A percentile compares a stretch with the other conserved stretches of the same genome.
These are phyloP conservation scores for Ochetophila trinervis DNA, from an alignment of 306 rosid genomes.

Conservation along the genomic window DNA sequence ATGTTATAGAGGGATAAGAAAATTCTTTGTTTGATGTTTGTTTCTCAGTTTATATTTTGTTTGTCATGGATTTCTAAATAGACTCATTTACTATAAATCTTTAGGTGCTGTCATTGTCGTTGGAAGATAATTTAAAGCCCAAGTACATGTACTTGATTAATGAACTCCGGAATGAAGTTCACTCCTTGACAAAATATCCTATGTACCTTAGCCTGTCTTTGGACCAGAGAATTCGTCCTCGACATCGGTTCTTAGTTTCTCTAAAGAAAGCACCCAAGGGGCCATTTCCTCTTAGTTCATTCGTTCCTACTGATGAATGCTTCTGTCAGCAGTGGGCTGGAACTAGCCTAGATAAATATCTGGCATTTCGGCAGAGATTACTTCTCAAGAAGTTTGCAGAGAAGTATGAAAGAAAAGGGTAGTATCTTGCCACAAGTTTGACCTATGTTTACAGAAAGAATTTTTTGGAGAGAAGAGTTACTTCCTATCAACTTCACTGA, in stretches of 20 bases:
- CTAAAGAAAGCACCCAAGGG: slow-evolving; percentile 97
- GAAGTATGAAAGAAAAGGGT: slow-evolving; percentile 64
- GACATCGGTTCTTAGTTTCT: slow-evolving; percentile 83
- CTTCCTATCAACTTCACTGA: slow-evolving; percentile 18
- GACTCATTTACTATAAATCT: slow-evolving; percentile 8
- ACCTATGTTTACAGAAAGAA: slow-evolving; percentile 18
- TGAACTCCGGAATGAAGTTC: slow-evolving; percentile 85
- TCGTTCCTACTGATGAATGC: slow-evolving; percentile 86
- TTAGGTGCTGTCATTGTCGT: slow-evolving; percentile 87
- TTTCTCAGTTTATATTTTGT: neutral
- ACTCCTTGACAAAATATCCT: slow-evolving; percentile 90
- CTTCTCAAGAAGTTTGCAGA: slow-evolving; percentile 68
- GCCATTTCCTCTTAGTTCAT: slow-evolving; percentile 86
- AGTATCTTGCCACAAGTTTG: slow-evolving; percentile 23
- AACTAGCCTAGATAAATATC: slow-evolving; percentile 80
- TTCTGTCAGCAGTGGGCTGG: slow-evolving; percentile 96
- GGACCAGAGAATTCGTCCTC: slow-evolving; percentile 98
- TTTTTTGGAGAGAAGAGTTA: slow-evolving; percentile 24
- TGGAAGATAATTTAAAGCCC: slow-evolving; percentile 93
- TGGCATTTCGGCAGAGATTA: slow-evolving; percentile 76
- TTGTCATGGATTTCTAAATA: slow-evolving; percentile 6
- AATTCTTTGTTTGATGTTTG: neutral
- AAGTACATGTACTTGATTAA: slow-evolving; percentile 89
- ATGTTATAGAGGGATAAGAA: neutral
- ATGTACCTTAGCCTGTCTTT: slow-evolving; percentile 91